Evolutionary conservation across 2,329 filamentous ascomycete species (phyloP), one percentile per base, ranked within the genome.

Genomic region (Colletotrichum magnum): DNA sequence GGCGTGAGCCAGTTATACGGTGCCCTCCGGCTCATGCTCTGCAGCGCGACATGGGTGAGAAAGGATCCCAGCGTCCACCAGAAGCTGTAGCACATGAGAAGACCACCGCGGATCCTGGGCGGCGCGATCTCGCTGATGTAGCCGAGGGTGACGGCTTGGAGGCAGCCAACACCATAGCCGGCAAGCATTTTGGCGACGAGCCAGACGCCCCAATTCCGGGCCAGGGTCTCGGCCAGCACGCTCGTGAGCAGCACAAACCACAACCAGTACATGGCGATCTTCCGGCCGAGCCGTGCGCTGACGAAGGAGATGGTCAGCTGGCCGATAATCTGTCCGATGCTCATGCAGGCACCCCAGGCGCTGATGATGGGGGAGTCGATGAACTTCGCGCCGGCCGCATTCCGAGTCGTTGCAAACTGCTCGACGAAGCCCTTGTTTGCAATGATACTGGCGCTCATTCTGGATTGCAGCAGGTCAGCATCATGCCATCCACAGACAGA

Each of bases 41-140:
- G 77, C 3, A 85, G 73, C 1, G 82, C 82, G 0, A 85, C 75
- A 5, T 79, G 80, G 2, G 80, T 82, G 45, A 81, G 81, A 41
- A 85, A 79, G n/a, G 78, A 76, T 1, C 83, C 83, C 0, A 84
- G 36, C 1, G 80, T 79, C 70, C 80, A 84, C 83, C 83, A 85
- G 71, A 83, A 78, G 58, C 75, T 81, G 65, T 84, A 83, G 6
- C 76, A 75, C 70, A 83, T 82, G 41, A 84, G 77, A 3, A 78
- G 45, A 3, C 80, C 77, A 21, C 83, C 83, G 18, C 81, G 76
- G 1, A 83, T 75, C 7, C 81, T 79, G 0, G 79, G 79, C 0
- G 83, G 82, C 0, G 82, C 79, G 0, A 81, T 74, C 65, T 85
- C 82, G 3, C 81, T 76, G 5, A 85, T 76, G 64, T 83, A 84